phyloP scores from a whole-genome alignment of 768 basidiomycete species.

The Tylopilus cervinicoccineus region DNA sequence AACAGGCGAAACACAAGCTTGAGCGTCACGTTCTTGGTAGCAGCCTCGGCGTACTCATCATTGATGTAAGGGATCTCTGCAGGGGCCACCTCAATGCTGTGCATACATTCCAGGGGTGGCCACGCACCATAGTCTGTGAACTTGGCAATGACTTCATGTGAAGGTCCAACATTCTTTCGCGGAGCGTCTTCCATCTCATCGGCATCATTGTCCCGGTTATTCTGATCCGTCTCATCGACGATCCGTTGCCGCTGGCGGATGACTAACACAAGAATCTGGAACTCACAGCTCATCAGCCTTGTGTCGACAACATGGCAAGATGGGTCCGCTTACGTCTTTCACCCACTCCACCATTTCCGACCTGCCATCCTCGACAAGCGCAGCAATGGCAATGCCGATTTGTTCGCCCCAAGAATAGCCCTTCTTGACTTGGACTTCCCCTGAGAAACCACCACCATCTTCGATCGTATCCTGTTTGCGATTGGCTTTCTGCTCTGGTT shows the following conservation, averaged over 20 bases:
- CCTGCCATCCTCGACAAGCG: constrained; percentile 64
- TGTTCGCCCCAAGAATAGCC: constrained; percentile 89
- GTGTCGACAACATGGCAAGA: constrained; percentile 18
- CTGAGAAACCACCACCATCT: constrained; percentile 44
- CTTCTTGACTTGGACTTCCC: constrained; percentile 79
- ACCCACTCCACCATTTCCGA: constrained; percentile 72
- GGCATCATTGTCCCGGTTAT: constrained; percentile 34
- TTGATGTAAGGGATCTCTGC: constrained; percentile 73
- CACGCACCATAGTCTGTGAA: constrained; percentile 72
- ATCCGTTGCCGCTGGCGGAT: constrained; percentile 56
- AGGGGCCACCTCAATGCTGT: constrained; percentile 1
- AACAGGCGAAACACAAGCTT: constrained; percentile 83
- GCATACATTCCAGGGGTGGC: not conserved
- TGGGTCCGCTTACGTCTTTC: constrained; percentile 59
- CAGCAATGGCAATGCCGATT: constrained; percentile 78
- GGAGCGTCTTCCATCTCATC: constrained; percentile 32
- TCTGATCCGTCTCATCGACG: constrained; percentile 56
- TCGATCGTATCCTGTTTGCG: constrained; percentile 27
- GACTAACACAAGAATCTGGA: constrained; percentile 58
- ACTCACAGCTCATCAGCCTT: constrained; percentile 16
- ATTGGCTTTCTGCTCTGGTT: constrained; percentile 47
- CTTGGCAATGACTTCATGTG: constrained; percentile 64
- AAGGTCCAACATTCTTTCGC: constrained; percentile 39
- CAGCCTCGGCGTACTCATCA: constrained; percentile 73
- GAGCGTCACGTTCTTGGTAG: constrained; percentile 71